These are phyloP conservation scores for Stemphylium beticola DNA, from an alignment of 2,329 filamentous ascomycete species.

Conservation along the genomic window DNA sequence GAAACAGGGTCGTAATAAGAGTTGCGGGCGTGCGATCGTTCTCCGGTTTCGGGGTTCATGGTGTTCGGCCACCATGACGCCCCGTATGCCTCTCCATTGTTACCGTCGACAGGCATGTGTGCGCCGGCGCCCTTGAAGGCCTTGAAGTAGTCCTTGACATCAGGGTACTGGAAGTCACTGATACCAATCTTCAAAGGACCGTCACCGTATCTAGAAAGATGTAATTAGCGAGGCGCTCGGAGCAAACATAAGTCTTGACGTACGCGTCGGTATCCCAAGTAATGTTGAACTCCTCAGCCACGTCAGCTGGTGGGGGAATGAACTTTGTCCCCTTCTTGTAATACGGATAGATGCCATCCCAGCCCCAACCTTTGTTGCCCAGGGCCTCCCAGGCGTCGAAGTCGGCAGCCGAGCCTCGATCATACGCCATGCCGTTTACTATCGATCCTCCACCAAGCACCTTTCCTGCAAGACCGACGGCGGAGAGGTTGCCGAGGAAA, in stretches of 20 bases:
- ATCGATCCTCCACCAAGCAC: conserved; percentile 34
- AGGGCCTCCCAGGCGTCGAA: conserved; percentile 64
- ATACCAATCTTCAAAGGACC: conserved; percentile 38
- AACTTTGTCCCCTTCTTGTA: conserved; percentile 41
- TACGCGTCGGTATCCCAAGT: conserved; percentile 33
- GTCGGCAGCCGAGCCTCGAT: conserved; percentile 44
- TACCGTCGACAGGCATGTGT: conserved; percentile 26
- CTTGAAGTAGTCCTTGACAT: conserved; percentile 30
- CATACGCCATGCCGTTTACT: conserved; percentile 48
- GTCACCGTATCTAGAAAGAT: conserved; percentile 26
- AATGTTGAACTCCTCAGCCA: conserved; percentile 22
- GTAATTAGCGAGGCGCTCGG: background rate
- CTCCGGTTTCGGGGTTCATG: conserved; percentile 40
- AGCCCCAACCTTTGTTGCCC: conserved; percentile 66
- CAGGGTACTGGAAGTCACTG: conserved; percentile 37
- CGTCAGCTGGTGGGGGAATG: conserved; percentile 24
- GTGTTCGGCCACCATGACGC: conserved; percentile 47
- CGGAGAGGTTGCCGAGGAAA: conserved; percentile 23
- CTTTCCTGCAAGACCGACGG: conserved; percentile 22
- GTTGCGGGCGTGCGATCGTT: conserved; percentile 40
- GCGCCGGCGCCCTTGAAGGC: conserved; percentile 33
- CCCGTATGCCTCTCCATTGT: conserved; percentile 39
- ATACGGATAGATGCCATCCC: conserved; percentile 53
- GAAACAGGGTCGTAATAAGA: conserved; percentile 39
- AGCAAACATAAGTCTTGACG: background rate